Conservation (phyloP, 306 rosid species). For the Adenanthera pavonina region DNA sequence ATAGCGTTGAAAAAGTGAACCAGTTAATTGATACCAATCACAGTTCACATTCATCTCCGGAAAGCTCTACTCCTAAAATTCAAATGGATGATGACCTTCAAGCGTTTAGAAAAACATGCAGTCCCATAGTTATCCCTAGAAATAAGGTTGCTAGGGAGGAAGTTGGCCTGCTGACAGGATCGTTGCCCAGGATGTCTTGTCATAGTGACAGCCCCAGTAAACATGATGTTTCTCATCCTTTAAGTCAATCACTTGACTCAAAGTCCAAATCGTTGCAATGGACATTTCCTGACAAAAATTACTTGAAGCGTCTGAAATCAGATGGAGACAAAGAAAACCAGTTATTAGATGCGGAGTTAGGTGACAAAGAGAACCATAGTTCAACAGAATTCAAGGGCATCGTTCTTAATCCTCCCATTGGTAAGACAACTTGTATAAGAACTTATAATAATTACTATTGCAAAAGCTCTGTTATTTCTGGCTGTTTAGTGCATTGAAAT, state of each 20-base stretch:
- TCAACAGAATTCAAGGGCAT: slow-evolving; percentile 48
- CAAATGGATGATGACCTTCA: slow-evolving; percentile 36
- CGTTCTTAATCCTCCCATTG: slow-evolving; percentile 49
- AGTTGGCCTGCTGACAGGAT: slow-evolving; percentile 51
- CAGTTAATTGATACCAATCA: slow-evolving; percentile 28
- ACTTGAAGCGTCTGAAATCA: slow-evolving; percentile 39
- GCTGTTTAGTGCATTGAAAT: slow-evolving; percentile 32
- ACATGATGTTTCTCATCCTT: slow-evolving; percentile 43
- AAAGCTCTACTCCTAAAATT: slow-evolving; percentile 35
- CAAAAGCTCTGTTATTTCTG: slow-evolving; percentile 17
- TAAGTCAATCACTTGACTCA: slow-evolving; percentile 76
- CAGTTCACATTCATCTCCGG: slow-evolving; percentile 40
- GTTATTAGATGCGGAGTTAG: slow-evolving; percentile 41
- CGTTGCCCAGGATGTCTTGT: slow-evolving; percentile 70
- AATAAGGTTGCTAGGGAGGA: slow-evolving; percentile 43
- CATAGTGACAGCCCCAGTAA: slow-evolving; percentile 35
- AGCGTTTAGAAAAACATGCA: slow-evolving; percentile 41
- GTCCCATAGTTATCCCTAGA: slow-evolving; percentile 61
- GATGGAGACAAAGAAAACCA: slow-evolving; percentile 49
- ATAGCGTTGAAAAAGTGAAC: slow-evolving; percentile 43
- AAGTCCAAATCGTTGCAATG: slow-evolving; percentile 46
- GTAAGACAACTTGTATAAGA: slow-evolving; percentile 52
- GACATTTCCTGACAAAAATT: slow-evolving; percentile 46
- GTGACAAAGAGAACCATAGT: slow-evolving; percentile 40
- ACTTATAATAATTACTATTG: slow-evolving; percentile 24